Percentiles rank a stretch among this genome's conserved stretches.
These are phyloP conservation scores for Yarrowia sp. DNA, from an alignment of 805 yeast genomes.

Conservation along the genomic window DNA sequence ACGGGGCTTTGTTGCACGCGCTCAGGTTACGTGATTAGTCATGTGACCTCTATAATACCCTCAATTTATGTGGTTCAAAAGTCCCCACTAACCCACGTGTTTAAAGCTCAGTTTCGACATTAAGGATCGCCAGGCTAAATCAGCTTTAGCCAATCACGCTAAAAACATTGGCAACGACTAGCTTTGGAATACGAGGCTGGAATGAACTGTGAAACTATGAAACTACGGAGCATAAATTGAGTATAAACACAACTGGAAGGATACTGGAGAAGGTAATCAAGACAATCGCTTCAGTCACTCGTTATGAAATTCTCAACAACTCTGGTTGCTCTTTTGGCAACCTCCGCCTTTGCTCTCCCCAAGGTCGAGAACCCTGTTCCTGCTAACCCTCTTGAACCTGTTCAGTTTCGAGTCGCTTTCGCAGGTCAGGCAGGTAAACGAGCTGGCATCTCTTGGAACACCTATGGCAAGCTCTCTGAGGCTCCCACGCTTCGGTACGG, in stretches of 20 bases:
- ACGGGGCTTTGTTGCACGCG: too few species aligned
- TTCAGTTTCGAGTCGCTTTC: slow-evolving; percentile 27
- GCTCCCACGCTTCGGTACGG: slow-evolving; percentile 46
- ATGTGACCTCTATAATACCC: too few species aligned
- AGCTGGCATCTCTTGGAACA: slow-evolving; percentile 44
- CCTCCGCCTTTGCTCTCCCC: slow-evolving; percentile 7
- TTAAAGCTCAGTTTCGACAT: too few species aligned
- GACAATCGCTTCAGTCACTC: neutral
- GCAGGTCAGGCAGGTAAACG: slow-evolving; percentile 6
- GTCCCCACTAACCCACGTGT: too few species aligned
- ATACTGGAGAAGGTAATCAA: neutral
- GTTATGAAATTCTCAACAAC: slow-evolving; percentile 10
- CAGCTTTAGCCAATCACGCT: too few species aligned
- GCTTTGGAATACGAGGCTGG: too few species aligned
- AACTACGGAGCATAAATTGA: too few species aligned
- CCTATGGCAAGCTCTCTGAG: slow-evolving; percentile 41
- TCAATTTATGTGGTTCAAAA: too few species aligned
- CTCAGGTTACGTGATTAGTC: too few species aligned
- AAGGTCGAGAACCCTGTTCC: slow-evolving; percentile 34
- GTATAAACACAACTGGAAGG: neutral
- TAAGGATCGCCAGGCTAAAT: too few species aligned
- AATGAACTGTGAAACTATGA: too few species aligned
- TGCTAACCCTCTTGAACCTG: slow-evolving; percentile 11
- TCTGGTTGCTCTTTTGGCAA: neutral
- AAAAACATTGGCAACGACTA: too few species aligned